Conservation (phyloP, 2,329 filamentous ascomycete genomes). For the Blastomyces gilchristii region DNA sequence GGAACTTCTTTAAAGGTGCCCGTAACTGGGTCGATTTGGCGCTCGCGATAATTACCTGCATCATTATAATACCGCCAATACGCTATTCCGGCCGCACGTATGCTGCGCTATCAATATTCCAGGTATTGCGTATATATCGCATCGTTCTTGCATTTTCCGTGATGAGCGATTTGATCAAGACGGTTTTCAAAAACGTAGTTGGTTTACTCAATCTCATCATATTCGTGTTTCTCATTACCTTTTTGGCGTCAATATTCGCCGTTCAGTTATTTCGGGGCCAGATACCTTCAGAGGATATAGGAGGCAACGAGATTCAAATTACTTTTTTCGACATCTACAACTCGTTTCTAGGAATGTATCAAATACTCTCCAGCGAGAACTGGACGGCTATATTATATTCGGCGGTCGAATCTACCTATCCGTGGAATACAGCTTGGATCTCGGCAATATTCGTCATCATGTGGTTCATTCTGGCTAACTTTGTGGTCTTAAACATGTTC, state of each 20-base stretch:
- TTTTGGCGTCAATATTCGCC: slow-evolving; percentile 85
- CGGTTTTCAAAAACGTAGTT: slow-evolving; percentile 80
- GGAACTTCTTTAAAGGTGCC: slow-evolving; percentile 61
- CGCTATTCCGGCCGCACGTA: slow-evolving; percentile 61
- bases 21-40: slow-evolving; percentile 71
- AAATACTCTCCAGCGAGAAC: slow-evolving; percentile 88
- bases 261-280: slow-evolving; percentile 86
- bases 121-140: slow-evolving; percentile 84
- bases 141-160: slow-evolving; percentile 82
- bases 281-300: slow-evolving; percentile 53
- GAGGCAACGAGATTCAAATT: slow-evolving; percentile 55
- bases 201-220: slow-evolving; percentile 92
- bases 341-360: slow-evolving; percentile 95
- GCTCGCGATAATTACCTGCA: slow-evolving; percentile 67
- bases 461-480: slow-evolving; percentile 93
- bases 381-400: slow-evolving; percentile 86
- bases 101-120: slow-evolving; percentile 83
- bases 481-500: slow-evolving; percentile 98
- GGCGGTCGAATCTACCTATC: slow-evolving; percentile 58
- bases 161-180: slow-evolving; percentile 70
- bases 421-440: slow-evolving; percentile 73
- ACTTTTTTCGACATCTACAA: slow-evolving; percentile 91
- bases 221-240: slow-evolving; percentile 93
- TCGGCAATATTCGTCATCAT: slow-evolving; percentile 81
- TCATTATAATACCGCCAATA: slow-evolving; percentile 79